Percentiles rank a stretch among this genome's conserved stretches.
phyloP scores from a whole-genome alignment of 2,329 filamentous ascomycete species.

The Aureobasidium sp. region DNA sequence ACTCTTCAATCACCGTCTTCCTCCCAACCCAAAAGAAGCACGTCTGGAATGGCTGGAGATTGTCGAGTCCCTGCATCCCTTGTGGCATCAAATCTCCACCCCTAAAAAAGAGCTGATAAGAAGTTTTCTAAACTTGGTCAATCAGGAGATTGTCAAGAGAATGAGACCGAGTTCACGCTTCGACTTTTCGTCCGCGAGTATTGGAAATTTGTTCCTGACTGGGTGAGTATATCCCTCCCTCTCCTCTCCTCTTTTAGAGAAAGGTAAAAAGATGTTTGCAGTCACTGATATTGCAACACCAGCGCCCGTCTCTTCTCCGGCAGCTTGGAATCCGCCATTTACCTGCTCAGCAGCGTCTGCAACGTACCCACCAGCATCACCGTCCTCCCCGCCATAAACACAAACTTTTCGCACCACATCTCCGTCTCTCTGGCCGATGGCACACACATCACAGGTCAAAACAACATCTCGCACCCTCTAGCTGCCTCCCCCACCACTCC shows the following conservation, averaged over 20 bases:
- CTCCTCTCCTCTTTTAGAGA: too few relatives aligned
- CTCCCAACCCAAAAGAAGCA: conserved; percentile 54
- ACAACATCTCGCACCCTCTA: conserved; percentile 68
- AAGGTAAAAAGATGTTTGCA: conserved; percentile 53
- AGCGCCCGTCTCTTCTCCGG: conserved; percentile 86
- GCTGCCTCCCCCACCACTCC: background rate
- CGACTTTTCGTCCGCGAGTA: conserved; percentile 44
- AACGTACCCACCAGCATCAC: conserved; percentile 68
- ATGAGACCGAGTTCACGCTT: conserved; percentile 41
- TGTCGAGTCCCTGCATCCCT: conserved; percentile 68
- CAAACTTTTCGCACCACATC: conserved; percentile 93
- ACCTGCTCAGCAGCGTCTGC: conserved; percentile 79
- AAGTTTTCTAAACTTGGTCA: conserved; percentile 44
- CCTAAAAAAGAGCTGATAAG: conserved; percentile 47
- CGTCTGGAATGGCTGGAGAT: conserved; percentile 80
- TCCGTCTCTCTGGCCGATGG: conserved; percentile 73
- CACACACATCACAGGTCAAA: conserved; percentile 78
- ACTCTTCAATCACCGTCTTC: conserved; percentile 82
- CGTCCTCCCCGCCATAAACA: conserved; percentile 86
- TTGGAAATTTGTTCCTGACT: conserved; percentile 46
- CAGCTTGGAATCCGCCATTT: conserved; percentile 87
- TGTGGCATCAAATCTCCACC: conserved; percentile 57
- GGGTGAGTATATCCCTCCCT: conserved; percentile 39
- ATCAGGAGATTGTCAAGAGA: conserved; percentile 44
- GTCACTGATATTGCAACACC: background rate